phyloP scores from a whole-genome alignment of 1,284 basidiomycete species.

The Mycena sp. region DNA sequence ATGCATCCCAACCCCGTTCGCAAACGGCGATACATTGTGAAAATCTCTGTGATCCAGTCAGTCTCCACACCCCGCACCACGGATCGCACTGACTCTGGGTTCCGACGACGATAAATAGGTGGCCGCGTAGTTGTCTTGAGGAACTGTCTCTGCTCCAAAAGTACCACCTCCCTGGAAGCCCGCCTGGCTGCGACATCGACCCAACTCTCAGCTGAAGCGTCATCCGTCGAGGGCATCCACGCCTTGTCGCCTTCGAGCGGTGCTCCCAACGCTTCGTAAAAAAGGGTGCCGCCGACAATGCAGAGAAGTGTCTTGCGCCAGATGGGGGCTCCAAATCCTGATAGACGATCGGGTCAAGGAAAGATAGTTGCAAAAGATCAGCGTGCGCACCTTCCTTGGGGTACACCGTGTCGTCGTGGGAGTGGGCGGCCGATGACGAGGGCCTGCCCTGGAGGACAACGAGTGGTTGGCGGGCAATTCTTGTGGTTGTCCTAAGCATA shows the following conservation, averaged over 20 bases:
- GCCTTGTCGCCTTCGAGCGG: conserved; percentile 66
- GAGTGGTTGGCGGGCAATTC: conserved; percentile 30
- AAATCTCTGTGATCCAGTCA: conserved; percentile 47
- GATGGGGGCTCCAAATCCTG: conserved; percentile 67
- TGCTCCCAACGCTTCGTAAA: conserved; percentile 74
- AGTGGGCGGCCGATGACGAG: conserved; percentile 48
- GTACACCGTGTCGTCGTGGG: conserved; percentile 53
- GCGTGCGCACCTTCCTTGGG: conserved; percentile 64
- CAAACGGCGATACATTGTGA: conserved; percentile 60
- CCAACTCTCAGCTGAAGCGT: conserved; percentile 58
- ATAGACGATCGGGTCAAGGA: conserved; percentile 18
- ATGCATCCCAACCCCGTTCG: conserved; percentile 56
- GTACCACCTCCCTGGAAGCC: conserved; percentile 56
- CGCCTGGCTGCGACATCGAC: conserved; percentile 63
- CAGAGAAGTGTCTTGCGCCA: conserved; percentile 68
- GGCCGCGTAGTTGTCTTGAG: conserved; percentile 62
- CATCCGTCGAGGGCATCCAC: conserved; percentile 62
- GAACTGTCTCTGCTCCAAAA: conserved; percentile 55
- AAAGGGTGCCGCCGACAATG: conserved; percentile 56
- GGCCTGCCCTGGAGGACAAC: conserved; percentile 42
- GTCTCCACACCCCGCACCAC: not conserved
- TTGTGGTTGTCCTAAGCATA: conserved; percentile 37
- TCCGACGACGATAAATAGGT: conserved; percentile 66
- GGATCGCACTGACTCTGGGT: conserved; percentile 67
- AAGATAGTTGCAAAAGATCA: conserved; percentile 3